Evolutionary conservation across 2,329 filamentous ascomycete species (phyloP).

Genomic region (Lasiodiplodia citricola): DNA sequence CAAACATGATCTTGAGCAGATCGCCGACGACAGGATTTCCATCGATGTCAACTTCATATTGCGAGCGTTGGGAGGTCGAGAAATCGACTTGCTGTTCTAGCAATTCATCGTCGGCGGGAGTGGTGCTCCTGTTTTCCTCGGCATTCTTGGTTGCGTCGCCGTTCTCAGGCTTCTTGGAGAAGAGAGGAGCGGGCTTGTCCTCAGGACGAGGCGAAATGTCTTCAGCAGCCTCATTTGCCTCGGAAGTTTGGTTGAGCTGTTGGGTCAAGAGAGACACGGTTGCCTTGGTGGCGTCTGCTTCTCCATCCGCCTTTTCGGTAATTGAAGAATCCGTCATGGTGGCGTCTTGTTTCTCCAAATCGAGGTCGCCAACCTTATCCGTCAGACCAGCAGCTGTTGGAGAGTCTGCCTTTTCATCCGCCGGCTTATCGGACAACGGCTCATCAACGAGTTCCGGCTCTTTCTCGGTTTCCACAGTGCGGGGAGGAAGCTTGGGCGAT

Average conservation of each 20-base stretch:
- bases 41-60: slow-evolving; percentile 64
- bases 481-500: slow-evolving; percentile 52
- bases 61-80: slow-evolving; percentile 32
- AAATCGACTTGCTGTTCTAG: slow-evolving; percentile 39
- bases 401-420: slow-evolving; percentile 44
- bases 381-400: slow-evolving; percentile 61
- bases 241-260: slow-evolving; percentile 43
- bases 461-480: slow-evolving; percentile 44
- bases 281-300: slow-evolving; percentile 38
- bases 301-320: slow-evolving; percentile 26
- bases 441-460: not conserved
- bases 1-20: slow-evolving; percentile 93
- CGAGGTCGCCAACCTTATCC: slow-evolving; percentile 61
- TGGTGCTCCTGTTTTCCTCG: slow-evolving; percentile 36
- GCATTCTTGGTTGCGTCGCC: slow-evolving; percentile 36
- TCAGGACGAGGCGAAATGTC: slow-evolving; percentile 64
- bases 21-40: slow-evolving; percentile 87
- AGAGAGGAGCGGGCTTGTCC: slow-evolving; percentile 72
- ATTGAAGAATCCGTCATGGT: slow-evolving; percentile 29
- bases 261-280: slow-evolving; percentile 49
- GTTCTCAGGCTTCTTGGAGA: slow-evolving; percentile 48
- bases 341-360: slow-evolving; percentile 60
- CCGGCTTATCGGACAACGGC: slow-evolving; percentile 37
- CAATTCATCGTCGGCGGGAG: slow-evolving; percentile 44
- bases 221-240: slow-evolving; percentile 36